Base-by-base conservation (phyloP, 179 eudicot genomes). In the Dionaea muscipula region DNA sequence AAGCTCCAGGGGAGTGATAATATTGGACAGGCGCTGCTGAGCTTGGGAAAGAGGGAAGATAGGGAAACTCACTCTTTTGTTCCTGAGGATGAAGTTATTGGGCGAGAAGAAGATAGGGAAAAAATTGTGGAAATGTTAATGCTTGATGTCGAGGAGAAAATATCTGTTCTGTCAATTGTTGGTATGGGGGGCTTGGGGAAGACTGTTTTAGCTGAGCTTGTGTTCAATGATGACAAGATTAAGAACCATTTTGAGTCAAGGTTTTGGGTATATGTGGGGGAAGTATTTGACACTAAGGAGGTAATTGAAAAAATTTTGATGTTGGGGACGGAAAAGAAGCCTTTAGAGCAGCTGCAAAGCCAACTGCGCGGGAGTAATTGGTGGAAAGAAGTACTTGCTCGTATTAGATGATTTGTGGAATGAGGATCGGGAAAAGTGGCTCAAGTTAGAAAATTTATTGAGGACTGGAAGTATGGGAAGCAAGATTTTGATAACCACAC, bases 381-480 rank as follows among this genome's bases (percentile, higher is more conserved):
- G 18, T 37, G 36, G 31, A 17, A 36, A 25, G 47, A 38, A 39
- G 19, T 21, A 55, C 45, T 37, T 55, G 27, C 47, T 55, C 22
- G 58, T 55, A 10, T 55, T 38, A 31, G 58, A 55, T 24, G 58
- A 39, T 23, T 27, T 55, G 20, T 55, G 45, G 45, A 36, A 55
- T 55, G 45, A 15, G 12, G 38, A 38, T 36, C 47, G 11, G 38
- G 20, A 13, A 2, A n/a, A 21, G 12, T 55, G 58, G 58, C 26
- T 36, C 10, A 24, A 23, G 16, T 26, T 49, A 7, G 8, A n/a
- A 49, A 17, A 9, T 23, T 8, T 26, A 13, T 18, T 49, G 53
- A 13, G 15, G 18, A 16, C 14, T 49, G 53, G 53, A 11, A 26
- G 53, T 15, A 24, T 14, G 19, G 48, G 53, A 16, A 49, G 53